phyloP scores from a whole-genome alignment of 2,329 filamentous ascomycete species.

The Alternaria sp. region DNA sequence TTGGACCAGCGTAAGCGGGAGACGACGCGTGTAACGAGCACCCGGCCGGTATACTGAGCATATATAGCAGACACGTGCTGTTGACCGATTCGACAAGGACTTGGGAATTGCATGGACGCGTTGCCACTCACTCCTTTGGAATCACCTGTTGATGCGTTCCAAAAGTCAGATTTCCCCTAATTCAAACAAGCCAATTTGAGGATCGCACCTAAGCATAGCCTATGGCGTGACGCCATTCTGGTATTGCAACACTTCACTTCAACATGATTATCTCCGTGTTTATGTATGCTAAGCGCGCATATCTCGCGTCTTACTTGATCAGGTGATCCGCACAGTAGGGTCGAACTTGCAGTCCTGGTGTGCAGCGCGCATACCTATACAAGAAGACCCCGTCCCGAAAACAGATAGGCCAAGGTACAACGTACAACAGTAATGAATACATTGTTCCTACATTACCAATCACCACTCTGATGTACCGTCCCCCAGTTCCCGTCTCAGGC shows the following conservation, averaged over 20 bases:
- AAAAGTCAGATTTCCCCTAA: not conserved
- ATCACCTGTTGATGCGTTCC: not conserved
- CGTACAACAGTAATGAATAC: not conserved
- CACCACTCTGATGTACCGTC: not conserved
- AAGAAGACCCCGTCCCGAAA: not conserved
- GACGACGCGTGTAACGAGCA: not conserved
- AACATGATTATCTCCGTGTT: not conserved
- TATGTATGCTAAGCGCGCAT: not conserved
- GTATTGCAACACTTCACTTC: not conserved
- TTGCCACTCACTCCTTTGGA: not conserved
- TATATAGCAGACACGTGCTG: not conserved
- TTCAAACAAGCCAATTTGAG: not conserved
- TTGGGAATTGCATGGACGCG: not conserved
- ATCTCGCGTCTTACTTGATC: not conserved
- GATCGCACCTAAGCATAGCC: not conserved
- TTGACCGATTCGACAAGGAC: not conserved
- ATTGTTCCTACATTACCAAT: not conserved
- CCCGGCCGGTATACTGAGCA: not conserved
- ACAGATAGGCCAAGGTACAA: not conserved
- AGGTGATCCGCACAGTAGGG: not conserved
- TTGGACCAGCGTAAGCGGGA: not conserved
- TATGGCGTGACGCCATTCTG: not conserved
- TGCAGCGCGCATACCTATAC: not conserved
- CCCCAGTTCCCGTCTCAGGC: not conserved
- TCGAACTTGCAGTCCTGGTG: not conserved